Conservation (phyloP, 192 early-diverging fungal species). For the Backusella westeae region DNA sequence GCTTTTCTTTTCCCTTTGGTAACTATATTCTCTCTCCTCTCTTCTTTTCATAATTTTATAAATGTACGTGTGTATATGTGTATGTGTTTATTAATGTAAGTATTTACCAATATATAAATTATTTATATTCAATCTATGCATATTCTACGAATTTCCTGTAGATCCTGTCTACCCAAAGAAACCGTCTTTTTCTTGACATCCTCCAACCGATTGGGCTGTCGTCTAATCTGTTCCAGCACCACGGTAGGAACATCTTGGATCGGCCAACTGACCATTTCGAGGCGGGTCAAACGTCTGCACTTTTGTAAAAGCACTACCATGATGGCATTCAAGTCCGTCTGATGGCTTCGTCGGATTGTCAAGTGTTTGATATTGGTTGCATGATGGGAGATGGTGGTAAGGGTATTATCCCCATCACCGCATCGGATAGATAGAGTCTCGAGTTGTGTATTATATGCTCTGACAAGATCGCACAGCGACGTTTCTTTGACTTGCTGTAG, state of each 20-base stretch:
- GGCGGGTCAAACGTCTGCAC: background rate
- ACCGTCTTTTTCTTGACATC: slow-evolving; percentile 7
- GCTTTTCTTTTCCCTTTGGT: background rate
- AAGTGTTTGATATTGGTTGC: background rate
- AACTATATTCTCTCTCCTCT: background rate
- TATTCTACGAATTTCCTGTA: slow-evolving; percentile 15
- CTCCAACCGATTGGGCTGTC: background rate
- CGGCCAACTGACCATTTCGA: slow-evolving; percentile 15
- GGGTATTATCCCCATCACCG: slow-evolving; percentile 1
- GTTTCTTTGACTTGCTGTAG: slow-evolving; percentile 11
- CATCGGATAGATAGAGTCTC: slow-evolving; percentile 6
- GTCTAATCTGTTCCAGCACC: slow-evolving; percentile 6
- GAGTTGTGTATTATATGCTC: background rate
- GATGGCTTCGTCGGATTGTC: slow-evolving; percentile 4
- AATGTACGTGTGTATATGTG: background rate
- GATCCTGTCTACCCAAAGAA: slow-evolving; percentile 3
- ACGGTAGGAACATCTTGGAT: slow-evolving; percentile 13
- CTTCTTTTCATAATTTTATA: background rate
- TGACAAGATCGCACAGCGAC: background rate
- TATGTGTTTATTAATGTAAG: background rate
- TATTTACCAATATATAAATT: background rate
- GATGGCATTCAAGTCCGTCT: background rate
- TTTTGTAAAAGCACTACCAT: background rate
- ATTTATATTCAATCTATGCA: slow-evolving; percentile 10
- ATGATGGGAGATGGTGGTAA: background rate